Evolutionary conservation across 768 basidiomycete genomes (phyloP).

Genomic region (Lactarius trivialis): DNA sequence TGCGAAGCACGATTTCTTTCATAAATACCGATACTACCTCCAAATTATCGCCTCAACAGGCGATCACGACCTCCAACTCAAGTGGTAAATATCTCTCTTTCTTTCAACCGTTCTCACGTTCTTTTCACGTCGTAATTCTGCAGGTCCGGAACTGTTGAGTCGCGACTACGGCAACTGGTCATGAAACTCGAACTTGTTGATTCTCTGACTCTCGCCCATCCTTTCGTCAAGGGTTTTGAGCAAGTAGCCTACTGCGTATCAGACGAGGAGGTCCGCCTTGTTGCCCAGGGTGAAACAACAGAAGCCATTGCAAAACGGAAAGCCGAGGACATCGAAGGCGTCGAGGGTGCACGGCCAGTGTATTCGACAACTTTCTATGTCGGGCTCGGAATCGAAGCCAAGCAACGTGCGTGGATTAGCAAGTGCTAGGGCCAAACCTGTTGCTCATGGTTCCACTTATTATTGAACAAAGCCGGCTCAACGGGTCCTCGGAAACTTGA

Average conservation of each 20-base stretch:
- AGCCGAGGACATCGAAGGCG: constrained; percentile 70
- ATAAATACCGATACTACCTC: constrained; percentile 92
- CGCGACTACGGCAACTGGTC: constrained; percentile 89
- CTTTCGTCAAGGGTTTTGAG: constrained; percentile 91
- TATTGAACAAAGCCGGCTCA: constrained; percentile 51
- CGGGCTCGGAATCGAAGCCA: constrained; percentile 86
- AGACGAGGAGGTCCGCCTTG: constrained; percentile 82
- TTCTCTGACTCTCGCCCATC: constrained; percentile 85
- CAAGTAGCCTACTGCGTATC: constrained; percentile 77
- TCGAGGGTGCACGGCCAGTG: constrained; percentile 71
- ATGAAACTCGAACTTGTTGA: constrained; percentile 98
- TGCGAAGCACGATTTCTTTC: constrained; percentile 92
- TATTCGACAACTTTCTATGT: constrained; percentile 98
- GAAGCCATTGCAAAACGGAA: constrained; percentile 65
- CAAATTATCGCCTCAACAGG: constrained; percentile 92
- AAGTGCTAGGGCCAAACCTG: constrained; percentile 11
- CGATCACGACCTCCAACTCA: constrained; percentile 76
- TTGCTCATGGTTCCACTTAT: constrained; percentile 13
- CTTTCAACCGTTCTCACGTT: background rate
- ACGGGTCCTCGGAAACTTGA: constrained; percentile 80
- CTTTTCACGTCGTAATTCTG: background rate
- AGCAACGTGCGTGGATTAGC: constrained; percentile 58
- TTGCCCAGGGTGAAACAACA: constrained; percentile 82
- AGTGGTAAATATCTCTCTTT: constrained; percentile 60
- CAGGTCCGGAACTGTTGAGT: constrained; percentile 97